phyloP scores from a whole-genome alignment of 805 yeast genomes.

The Priceomyces castillae region DNA sequence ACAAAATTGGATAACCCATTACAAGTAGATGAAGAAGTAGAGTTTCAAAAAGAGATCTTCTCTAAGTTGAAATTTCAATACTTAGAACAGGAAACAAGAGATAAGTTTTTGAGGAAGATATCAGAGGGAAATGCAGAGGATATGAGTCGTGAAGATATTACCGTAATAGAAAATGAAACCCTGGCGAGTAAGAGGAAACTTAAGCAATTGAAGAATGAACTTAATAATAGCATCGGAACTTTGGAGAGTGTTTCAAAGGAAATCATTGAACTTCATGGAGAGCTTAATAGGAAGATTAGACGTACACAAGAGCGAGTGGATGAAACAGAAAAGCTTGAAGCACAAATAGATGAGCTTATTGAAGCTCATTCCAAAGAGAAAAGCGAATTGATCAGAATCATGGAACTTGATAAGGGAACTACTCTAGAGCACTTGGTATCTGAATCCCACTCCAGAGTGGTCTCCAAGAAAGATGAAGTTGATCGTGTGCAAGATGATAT shows the following conservation, averaged over 20 bases:
- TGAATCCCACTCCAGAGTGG: neutral
- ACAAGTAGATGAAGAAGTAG: conserved; percentile 32
- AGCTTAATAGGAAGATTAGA: conserved; percentile 20
- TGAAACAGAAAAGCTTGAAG: conserved; percentile 22
- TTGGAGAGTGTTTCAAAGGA: conserved; percentile 28
- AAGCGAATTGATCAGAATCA: conserved; percentile 8
- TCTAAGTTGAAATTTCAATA: conserved; percentile 61
- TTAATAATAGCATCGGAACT: conserved; percentile 24
- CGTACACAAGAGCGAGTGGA: conserved; percentile 25
- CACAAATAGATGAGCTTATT: conserved; percentile 13
- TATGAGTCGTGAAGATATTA: conserved; percentile 18
- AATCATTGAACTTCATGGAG: conserved; percentile 21
- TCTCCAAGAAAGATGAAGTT: neutral
- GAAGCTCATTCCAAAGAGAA: conserved; percentile 10
- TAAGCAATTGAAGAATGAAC: conserved; percentile 23
- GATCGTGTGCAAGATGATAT: conserved; percentile 6
- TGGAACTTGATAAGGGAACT: conserved; percentile 4
- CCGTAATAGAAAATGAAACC: conserved; percentile 20
- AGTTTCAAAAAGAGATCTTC: conserved; percentile 40
- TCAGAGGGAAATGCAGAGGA: conserved; percentile 21
- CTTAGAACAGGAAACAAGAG: conserved; percentile 70
- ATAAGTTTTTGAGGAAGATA: conserved; percentile 56
- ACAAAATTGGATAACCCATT: conserved; percentile 25
- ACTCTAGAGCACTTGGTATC: neutral
- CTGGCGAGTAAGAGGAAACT: conserved; percentile 20